Percentiles rank a stretch among this genome's conserved stretches.
Conservation (phyloP, 2,329 filamentous ascomycete species). For the Colletotrichum sp. region DNA sequence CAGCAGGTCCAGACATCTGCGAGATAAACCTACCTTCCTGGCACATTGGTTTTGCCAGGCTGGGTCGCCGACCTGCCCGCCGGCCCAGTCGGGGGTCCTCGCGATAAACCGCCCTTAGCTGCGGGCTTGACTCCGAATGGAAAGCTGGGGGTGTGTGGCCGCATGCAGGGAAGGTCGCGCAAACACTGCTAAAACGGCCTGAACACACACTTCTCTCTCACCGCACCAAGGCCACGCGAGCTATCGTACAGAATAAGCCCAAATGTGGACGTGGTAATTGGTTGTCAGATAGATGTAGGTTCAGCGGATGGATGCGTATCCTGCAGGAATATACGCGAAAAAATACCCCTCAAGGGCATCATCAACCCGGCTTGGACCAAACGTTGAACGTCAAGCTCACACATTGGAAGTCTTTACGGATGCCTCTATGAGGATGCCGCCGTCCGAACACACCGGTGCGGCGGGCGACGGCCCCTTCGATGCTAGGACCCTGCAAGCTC, state of each 20-base stretch:
- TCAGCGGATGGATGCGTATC: not conserved
- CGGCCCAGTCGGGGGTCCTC: not conserved
- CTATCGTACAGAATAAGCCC: not conserved
- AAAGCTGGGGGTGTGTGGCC: not conserved
- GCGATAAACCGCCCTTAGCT: not conserved
- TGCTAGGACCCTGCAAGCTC: slow-evolving; percentile 4
- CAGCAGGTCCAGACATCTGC: not conserved
- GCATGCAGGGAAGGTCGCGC: not conserved
- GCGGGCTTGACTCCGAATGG: not conserved
- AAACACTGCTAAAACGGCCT: not conserved
- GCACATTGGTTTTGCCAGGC: not conserved
- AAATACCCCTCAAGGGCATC: not conserved
- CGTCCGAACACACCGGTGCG: not conserved
- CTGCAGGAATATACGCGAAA: not conserved
- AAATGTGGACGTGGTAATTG: not conserved
- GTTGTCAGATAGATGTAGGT: not conserved
- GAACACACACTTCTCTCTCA: not conserved
- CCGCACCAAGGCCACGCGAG: not conserved
- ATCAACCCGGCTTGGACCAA: not conserved
- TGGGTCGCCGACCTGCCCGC: not conserved
- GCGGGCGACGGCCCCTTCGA: not conserved
- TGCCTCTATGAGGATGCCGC: not conserved
- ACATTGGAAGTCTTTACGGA: not conserved
- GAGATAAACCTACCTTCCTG: not conserved
- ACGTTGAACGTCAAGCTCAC: not conserved